Evolutionary conservation across 1,284 basidiomycete genomes (phyloP), one percentile per base, ranked within the genome.

Genomic region (Pyrrhoderma lamaoense): DNA sequence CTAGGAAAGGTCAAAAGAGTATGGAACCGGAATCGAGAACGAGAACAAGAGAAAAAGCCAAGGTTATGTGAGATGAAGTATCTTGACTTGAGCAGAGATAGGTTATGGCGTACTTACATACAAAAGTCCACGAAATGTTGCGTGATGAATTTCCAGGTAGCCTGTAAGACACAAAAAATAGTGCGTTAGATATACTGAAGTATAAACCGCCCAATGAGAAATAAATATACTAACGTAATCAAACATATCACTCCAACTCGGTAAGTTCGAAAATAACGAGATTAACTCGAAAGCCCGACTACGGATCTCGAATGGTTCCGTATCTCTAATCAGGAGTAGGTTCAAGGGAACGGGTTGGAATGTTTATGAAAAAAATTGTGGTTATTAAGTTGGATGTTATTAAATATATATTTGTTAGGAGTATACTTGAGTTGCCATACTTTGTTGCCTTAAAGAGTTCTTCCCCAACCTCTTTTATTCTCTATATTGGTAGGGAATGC

Each of bases 171-270:
- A n/a, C n/a, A n/a, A n/a, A n/a, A n/a, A n/a, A n/a, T n/a, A n/a
- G n/a, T n/a, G n/a, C n/a, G n/a, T n/a, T n/a, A n/a, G n/a, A 11
- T 31, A 31, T 31, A 31, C 5, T 31, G 11, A 31, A 5, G 11
- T 31, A 31, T 31, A 31, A 34, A 21, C 11, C 9, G 25, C 3
- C 16, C 18, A 19, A 8, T 35, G 11, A 25, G 13, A 36, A 37
- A 22, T 5, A 31, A 4, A 8, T 11, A 19, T 23, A 49, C 52
- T 19, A n/a, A 53, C 52, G 11, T 44, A 36, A 22, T 53, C 52
- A 31, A 27, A 49, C 52, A 53, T 49, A n/a, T 53, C 47, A 7
- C 43, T 44, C 52, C 52, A 53, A 11, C 34, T 27, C n/a, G 52
- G 13, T 5, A 49, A 18, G 36, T 53, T 53, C 7, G 47, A 44